A percentile compares a stretch with the other conserved stretches of the same genome.
Conservation (phyloP, 371 early-diverging fungal genomes). For the Mucor indicus region DNA sequence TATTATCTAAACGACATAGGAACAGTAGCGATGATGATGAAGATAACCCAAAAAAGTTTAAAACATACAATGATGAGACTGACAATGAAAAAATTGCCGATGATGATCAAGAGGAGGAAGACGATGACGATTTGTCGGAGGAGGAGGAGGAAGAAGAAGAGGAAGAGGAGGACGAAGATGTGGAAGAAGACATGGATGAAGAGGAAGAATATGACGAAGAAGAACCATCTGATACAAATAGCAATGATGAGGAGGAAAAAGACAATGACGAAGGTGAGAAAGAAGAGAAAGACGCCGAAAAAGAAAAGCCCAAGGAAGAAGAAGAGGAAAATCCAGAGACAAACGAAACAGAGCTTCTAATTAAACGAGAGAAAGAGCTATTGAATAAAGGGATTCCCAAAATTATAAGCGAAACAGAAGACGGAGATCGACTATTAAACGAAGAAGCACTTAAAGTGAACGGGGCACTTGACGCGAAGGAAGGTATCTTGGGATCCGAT, state of each 20-base stretch:
- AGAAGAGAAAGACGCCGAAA: neutral
- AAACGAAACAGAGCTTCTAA: neutral
- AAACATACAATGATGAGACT: neutral
- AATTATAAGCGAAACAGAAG: neutral
- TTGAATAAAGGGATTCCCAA: neutral
- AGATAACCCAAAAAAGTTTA: constrained; percentile 12
- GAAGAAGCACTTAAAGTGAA: neutral
- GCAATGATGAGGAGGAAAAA: no score
- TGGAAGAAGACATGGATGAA: neutral
- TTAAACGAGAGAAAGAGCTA: no score
- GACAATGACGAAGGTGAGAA: no score
- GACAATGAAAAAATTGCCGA: neutral
- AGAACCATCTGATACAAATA: no score
- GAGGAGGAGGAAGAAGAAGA: neutral
- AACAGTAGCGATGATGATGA: constrained; percentile 20
- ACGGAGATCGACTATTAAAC: neutral
- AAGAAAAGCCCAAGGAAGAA: neutral
- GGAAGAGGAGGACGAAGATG: neutral
- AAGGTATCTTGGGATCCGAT: neutral
- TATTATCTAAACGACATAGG: constrained; percentile 10
- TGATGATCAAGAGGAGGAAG: neutral
- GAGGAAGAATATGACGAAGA: neutral
- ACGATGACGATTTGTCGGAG: neutral
- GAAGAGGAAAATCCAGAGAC: neutral
- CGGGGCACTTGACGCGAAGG: neutral